Evolutionary conservation across 768 basidiomycete species (phyloP), one percentile per base, ranked within the genome.

Genomic region (Xerocomus brunneocitrinus): DNA sequence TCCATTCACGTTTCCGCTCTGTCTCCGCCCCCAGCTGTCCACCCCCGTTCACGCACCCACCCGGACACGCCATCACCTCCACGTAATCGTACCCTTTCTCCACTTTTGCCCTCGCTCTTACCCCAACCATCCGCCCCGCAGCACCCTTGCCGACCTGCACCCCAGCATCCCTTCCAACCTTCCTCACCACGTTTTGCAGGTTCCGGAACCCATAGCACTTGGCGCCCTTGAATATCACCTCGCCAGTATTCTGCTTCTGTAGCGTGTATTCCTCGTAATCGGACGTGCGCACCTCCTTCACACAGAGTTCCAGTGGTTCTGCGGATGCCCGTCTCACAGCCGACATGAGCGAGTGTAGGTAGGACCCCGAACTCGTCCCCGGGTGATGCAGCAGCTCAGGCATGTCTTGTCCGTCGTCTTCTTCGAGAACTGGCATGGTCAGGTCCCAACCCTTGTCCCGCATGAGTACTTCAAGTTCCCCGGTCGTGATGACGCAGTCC

Each of bases 1-100:
- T 87, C 91, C 91, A 93, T 58, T 84, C 88, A 62, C 81, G 87
- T 60, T 86, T 84, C 3, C 85, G 88, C 91, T 91, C 58, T 42
- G 60, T 43, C 48, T 75, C 80, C 44, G 75, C 76, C 82, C 87
- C 56, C 39, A 69, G 69, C 74, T 98, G 97, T 5, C 97, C 97
- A 22, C 95, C 97, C 8, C 97, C 97, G 67, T 98, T 98, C 39
- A 97, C 91, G 68, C 97, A 98, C 16, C 97, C 97, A 0, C 88
- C 85, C 0, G 97, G 97, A 74, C 97, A 99, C 32, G 97, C 97
- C 97, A 99, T 98, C 57, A 99, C 93, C 66, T 97, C 94, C 38
- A 95, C 85, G 68, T 93, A 97, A 72, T 95, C 92, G 67, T 91
- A 91, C 40, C 77, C 74, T 48, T 69, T 72, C 49, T 78, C 76